phyloP scores from a whole-genome alignment of 169 alveolate genomes.

The Miamiensis avidus region DNA sequence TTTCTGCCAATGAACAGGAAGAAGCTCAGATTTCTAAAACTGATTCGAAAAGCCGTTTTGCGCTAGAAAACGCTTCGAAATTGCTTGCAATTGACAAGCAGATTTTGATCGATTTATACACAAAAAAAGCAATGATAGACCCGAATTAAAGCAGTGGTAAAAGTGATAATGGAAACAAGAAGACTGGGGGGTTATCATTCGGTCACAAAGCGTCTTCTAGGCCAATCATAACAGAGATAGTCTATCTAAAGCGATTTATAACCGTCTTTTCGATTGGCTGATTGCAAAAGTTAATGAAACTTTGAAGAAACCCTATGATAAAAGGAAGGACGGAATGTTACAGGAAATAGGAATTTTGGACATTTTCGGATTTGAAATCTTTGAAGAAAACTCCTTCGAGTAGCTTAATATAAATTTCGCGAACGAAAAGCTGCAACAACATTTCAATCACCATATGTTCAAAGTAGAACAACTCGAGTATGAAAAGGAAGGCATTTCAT shows the following conservation, averaged over 20 bases:
- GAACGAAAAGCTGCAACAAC: constrained; percentile 96
- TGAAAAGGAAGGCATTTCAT: constrained; percentile 78
- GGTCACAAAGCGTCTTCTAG: neutral
- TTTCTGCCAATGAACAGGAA: constrained; percentile 3
- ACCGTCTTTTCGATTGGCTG: constrained; percentile 55
- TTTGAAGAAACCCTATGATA: constrained; percentile 11
- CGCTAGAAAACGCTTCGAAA: constrained; percentile 28
- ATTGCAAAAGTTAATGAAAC: constrained; percentile 19
- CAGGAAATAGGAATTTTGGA: constrained; percentile 49
- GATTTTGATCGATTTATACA: constrained; percentile 10
- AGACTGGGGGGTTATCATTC: neutral
- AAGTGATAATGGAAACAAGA: too few species aligned
- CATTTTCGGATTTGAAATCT: constrained; percentile 65
- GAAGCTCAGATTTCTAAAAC: constrained; percentile 24
- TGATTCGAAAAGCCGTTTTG: constrained; percentile 33
- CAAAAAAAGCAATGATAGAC: too few species aligned
- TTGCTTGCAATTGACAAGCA: neutral
- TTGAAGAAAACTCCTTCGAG: constrained; percentile 85
- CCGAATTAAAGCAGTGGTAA: too few species aligned
- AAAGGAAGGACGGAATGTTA: constrained; percentile 11
- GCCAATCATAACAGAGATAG: constrained; percentile 59
- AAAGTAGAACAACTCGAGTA: constrained; percentile 91
- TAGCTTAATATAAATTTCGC: constrained; percentile 97
- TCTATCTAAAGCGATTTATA: constrained; percentile 65
- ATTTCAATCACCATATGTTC: constrained; percentile 93